phyloP scores from a whole-genome alignment of 2,329 filamentous ascomycete genomes.

The Trichoderma asperellum region DNA sequence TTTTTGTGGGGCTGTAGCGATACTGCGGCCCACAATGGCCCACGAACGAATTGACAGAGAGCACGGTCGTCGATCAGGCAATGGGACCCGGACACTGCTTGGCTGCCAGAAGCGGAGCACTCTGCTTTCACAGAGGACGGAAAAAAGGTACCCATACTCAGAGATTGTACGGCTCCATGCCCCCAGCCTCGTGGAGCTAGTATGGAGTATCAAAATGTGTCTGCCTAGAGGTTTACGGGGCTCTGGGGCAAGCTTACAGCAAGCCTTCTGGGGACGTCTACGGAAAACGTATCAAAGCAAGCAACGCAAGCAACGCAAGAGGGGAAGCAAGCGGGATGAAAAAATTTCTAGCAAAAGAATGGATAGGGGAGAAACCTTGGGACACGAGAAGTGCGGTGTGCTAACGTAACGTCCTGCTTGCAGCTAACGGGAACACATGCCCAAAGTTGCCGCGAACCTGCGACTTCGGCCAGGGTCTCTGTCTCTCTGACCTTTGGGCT shows the following conservation, averaged over 20 bases:
- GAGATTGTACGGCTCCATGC: conserved; percentile 9
- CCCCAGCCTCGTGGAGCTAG: conserved; percentile 23
- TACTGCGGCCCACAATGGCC: not conserved
- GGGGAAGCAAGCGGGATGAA: not conserved
- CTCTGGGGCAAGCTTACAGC: conserved; percentile 14
- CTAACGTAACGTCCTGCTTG: conserved; percentile 20
- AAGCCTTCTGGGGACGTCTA: conserved; percentile 25
- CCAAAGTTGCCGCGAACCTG: conserved; percentile 8
- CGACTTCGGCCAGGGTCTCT: conserved; percentile 15
- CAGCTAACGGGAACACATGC: conserved; percentile 7
- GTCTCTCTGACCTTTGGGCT: not conserved
- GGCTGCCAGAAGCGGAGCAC: conserved; percentile 24
- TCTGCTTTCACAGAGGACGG: not conserved
- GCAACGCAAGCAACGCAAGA: conserved; percentile 14
- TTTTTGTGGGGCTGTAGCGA: not conserved
- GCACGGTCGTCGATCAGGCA: conserved; percentile 23
- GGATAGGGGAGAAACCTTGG: not conserved
- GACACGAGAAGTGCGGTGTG: conserved; percentile 21
- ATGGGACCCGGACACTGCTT: conserved; percentile 17
- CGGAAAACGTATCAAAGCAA: not conserved
- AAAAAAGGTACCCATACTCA: conserved; percentile 5
- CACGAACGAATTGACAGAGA: conserved; percentile 4
- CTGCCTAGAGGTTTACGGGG: conserved; percentile 28
- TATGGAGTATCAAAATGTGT: conserved; percentile 26
- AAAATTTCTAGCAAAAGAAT: not conserved